These are phyloP conservation scores for Canavalia ensiformis DNA, from an alignment of 306 rosid species.

Conservation along the genomic window DNA sequence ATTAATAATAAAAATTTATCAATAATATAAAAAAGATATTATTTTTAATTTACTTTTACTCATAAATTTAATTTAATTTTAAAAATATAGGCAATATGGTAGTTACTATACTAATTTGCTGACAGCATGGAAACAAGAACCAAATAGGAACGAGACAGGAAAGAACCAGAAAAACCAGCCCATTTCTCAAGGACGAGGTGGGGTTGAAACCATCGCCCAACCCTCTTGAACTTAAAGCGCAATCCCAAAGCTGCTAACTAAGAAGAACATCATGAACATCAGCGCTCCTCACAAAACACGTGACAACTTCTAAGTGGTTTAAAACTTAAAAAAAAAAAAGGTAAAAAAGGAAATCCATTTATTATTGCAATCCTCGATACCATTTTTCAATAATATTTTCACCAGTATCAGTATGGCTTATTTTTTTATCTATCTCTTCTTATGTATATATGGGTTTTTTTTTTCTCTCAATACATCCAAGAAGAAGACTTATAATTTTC, in stretches of 20 bases:
- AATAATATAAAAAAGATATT: too few species aligned
- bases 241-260: background rate
- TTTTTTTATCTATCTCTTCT: too few species aligned
- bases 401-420: too few species aligned
- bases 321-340: background rate
- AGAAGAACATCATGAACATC: background rate
- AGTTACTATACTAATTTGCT: background rate
- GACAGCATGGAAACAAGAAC: background rate
- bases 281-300: background rate
- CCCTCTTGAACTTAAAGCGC: slow-evolving; percentile 35
- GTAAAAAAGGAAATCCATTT: background rate
- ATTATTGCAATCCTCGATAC: background rate
- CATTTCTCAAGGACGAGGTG: slow-evolving; percentile 1
- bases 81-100: too few species aligned
- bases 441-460: too few species aligned
- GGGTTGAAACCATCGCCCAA: slow-evolving; percentile 13
- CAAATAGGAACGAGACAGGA: slow-evolving; percentile 33
- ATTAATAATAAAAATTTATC: too few species aligned
- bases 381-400: too few species aligned
- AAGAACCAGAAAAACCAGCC: slow-evolving; percentile 20
- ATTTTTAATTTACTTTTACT: too few species aligned
- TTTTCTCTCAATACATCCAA: too few species aligned
- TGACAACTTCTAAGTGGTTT: background rate
- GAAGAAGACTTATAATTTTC: too few species aligned
- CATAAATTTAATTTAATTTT: too few species aligned